These are phyloP conservation scores for Apium graveolens DNA, from an alignment of 129 eudicot genomes.

Conservation along the genomic window DNA sequence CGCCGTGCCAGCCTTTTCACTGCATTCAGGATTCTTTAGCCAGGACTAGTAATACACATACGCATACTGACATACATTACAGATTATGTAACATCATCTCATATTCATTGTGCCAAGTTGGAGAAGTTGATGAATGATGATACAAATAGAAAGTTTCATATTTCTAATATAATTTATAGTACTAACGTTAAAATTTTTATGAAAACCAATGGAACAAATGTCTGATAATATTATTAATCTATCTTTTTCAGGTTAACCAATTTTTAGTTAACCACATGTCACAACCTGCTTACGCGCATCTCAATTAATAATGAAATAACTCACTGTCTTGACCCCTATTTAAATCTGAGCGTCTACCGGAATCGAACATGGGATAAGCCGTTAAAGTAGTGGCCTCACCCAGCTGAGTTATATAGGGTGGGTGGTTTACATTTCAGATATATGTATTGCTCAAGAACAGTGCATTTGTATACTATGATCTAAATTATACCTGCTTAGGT, in stretches of 20 bases:
- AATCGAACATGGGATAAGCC: no score
- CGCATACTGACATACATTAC: background rate
- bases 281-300: no score
- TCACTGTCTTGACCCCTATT: no score
- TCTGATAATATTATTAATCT: background rate
- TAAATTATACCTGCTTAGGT: no score
- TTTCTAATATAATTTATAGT: background rate
- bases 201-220: background rate
- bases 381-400: no score
- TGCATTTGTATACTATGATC: no score
- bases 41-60: background rate
- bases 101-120: background rate
- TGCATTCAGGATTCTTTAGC: background rate
- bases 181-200: background rate
- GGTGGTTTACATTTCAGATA: no score
- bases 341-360: no score
- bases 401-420: no score
- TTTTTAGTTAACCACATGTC: no score
- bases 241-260: background rate
- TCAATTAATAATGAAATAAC: no score
- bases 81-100: background rate
- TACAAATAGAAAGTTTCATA: background rate
- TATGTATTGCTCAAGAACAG: no score
- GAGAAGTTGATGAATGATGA: background rate
- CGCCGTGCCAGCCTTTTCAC: conserved; percentile 14